phyloP scores from a whole-genome alignment of 177 flowering plant species.

The Vitis hybrid region DNA sequence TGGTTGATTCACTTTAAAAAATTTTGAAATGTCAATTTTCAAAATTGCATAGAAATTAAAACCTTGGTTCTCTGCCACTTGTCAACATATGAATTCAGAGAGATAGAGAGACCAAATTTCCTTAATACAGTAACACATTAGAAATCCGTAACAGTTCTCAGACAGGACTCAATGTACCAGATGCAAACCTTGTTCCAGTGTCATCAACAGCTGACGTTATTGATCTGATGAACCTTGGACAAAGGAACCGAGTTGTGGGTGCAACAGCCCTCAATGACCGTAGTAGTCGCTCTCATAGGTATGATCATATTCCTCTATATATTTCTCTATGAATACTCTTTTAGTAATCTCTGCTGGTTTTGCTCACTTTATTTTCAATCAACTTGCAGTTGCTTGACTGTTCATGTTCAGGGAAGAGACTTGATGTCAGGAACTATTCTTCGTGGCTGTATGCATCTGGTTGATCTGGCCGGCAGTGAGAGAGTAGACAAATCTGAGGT shows the following conservation, averaged over 20 bases:
- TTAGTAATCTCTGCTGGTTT: background rate
- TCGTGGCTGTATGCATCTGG: conserved; percentile 94
- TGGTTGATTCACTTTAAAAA: too few relatives aligned
- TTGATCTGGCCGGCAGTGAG: conserved; percentile 97
- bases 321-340: background rate
- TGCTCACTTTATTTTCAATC: conserved; percentile 9
- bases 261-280: conserved; percentile 97
- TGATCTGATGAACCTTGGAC: conserved; percentile 88
- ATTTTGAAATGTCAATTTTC: background rate
- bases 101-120: conserved; percentile 17
- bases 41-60: background rate
- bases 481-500: conserved; percentile 94
- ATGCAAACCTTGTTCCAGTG: conserved; percentile 86
- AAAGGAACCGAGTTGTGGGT: conserved; percentile 85
- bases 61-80: background rate
- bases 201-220: conserved; percentile 85
- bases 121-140: conserved; percentile 69
- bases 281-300: conserved; percentile 99
- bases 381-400: conserved; percentile 83
- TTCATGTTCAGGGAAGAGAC: conserved; percentile 95
- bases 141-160: conserved; percentile 93
- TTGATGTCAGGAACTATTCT: conserved; percentile 64
- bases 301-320: background rate
- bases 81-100: background rate
- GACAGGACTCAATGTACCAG: conserved; percentile 89